These are phyloP conservation scores for Camillea tinctor DNA, from an alignment of 2,329 filamentous ascomycete genomes.

Conservation along the genomic window DNA sequence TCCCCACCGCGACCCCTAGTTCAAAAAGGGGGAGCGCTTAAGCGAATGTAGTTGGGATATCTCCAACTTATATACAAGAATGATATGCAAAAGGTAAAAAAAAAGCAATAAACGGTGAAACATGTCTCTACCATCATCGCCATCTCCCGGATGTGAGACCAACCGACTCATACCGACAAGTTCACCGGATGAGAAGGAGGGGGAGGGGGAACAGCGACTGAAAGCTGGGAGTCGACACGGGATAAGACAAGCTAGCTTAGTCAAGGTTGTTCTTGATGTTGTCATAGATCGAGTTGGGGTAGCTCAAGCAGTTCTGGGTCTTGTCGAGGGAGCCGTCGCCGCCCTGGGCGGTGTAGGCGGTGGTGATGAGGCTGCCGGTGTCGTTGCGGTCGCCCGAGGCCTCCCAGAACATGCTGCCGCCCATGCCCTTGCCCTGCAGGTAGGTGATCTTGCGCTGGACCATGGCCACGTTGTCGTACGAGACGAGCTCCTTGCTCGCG, in stretches of 20 bases:
- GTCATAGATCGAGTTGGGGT: slow-evolving; percentile 29
- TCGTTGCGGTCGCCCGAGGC: slow-evolving; percentile 65
- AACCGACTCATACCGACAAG: not conserved
- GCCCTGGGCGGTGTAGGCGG: slow-evolving; percentile 26
- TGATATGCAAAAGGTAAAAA: slow-evolving; percentile 2
- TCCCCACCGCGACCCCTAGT: not conserved
- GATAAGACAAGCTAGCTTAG: slow-evolving; percentile 5
- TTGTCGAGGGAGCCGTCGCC: slow-evolving; percentile 23
- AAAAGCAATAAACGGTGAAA: slow-evolving; percentile 1
- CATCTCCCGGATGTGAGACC: not conserved
- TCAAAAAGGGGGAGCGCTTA: not conserved
- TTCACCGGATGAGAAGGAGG: not conserved
- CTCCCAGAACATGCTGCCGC: slow-evolving; percentile 87
- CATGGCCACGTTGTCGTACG: slow-evolving; percentile 66
- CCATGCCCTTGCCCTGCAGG: slow-evolving; percentile 61
- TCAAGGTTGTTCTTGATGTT: slow-evolving; percentile 30
- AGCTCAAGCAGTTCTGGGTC: slow-evolving; percentile 27
- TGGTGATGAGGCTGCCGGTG: slow-evolving; percentile 57
- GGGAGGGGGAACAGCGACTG: slow-evolving; percentile 12
- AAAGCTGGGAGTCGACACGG: not conserved
- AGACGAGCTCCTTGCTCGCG: slow-evolving; percentile 60
- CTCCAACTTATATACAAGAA: slow-evolving; percentile 1
- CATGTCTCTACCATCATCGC: not conserved
- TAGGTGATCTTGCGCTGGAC: slow-evolving; percentile 63
- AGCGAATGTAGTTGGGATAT: slow-evolving; percentile 3